Percentiles rank a stretch among this genome's conserved stretches.
These are phyloP conservation scores for Colletotrichum sp. DNA, from an alignment of 2,329 filamentous ascomycete species.

Conservation along the genomic window DNA sequence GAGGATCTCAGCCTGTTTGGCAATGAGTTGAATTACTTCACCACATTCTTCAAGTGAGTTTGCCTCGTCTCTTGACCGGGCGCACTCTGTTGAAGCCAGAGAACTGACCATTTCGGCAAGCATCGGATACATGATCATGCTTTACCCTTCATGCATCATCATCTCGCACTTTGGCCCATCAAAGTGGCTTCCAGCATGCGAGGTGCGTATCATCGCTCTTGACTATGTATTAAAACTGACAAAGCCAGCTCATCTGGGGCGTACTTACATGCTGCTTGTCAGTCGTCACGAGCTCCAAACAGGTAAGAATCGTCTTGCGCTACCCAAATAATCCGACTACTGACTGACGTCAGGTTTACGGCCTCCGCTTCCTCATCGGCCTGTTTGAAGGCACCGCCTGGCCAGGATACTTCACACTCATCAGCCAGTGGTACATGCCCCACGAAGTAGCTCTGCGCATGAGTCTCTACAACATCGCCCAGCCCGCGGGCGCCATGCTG, in stretches of 20 bases:
- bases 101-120: background rate
- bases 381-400: conserved; percentile 41
- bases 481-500: conserved; percentile 58
- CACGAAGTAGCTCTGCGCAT: conserved; percentile 52
- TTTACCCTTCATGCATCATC: conserved; percentile 31
- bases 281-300: background rate
- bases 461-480: conserved; percentile 54
- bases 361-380: conserved; percentile 48
- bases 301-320: background rate
- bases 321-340: background rate
- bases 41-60: conserved; percentile 24
- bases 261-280: conserved; percentile 6
- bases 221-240: background rate
- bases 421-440: conserved; percentile 48
- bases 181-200: conserved; percentile 30
- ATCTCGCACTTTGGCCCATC: conserved; percentile 31
- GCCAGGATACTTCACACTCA: conserved; percentile 32
- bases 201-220: conserved; percentile 6
- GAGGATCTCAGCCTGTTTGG: conserved; percentile 29
- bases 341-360: conserved; percentile 44
- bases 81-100: background rate
- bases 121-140: conserved; percentile 27
- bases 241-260: background rate
- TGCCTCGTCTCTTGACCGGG: background rate
- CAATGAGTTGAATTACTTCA: conserved; percentile 28